Conservation (phyloP, 306 rosid genomes). For the Cicer pinnatifidum region DNA sequence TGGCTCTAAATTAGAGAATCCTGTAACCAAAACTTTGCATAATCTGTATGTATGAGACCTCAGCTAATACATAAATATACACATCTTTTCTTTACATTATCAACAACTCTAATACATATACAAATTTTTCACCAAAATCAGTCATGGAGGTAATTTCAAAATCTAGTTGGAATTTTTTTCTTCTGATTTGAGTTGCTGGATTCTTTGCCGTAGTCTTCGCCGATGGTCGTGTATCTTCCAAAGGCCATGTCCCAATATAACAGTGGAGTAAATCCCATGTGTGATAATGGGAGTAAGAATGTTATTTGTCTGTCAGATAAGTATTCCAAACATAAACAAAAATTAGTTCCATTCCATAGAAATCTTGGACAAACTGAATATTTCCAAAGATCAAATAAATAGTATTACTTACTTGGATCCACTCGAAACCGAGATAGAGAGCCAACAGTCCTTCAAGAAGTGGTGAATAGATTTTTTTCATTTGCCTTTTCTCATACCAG, state of each 20-base stretch:
- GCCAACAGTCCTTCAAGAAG: conserved; percentile 93
- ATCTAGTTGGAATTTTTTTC: conserved; percentile 50
- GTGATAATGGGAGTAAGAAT: conserved; percentile 94
- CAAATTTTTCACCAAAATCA: conserved; percentile 46
- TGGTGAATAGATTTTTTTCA: conserved; percentile 93
- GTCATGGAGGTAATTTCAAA: conserved; percentile 39
- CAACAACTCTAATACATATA: conserved; percentile 49
- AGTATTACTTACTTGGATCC: conserved; percentile 84
- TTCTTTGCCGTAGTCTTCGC: conserved; percentile 74
- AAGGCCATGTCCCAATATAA: conserved; percentile 94
- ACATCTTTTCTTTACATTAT: conserved; percentile 28
- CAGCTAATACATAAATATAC: conserved; percentile 34
- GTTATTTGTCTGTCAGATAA: conserved; percentile 69
- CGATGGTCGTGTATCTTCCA: conserved; percentile 92
- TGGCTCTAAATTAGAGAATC: conserved; percentile 26
- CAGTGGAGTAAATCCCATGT: conserved; percentile 89
- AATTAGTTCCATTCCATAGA: conserved; percentile 39
- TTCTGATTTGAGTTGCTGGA: conserved; percentile 68
- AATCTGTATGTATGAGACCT: conserved; percentile 34
- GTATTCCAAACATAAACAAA: conserved; percentile 36
- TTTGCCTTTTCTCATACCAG: conserved; percentile 90
- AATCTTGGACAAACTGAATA: neutral
- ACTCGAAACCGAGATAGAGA: conserved; percentile 94
- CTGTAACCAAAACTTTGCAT: conserved; percentile 36
- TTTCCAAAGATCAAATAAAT: neutral